These are phyloP conservation scores for Cryptococcus neoformans DNA, from an alignment of 1,284 basidiomycete genomes.

Conservation along the genomic window DNA sequence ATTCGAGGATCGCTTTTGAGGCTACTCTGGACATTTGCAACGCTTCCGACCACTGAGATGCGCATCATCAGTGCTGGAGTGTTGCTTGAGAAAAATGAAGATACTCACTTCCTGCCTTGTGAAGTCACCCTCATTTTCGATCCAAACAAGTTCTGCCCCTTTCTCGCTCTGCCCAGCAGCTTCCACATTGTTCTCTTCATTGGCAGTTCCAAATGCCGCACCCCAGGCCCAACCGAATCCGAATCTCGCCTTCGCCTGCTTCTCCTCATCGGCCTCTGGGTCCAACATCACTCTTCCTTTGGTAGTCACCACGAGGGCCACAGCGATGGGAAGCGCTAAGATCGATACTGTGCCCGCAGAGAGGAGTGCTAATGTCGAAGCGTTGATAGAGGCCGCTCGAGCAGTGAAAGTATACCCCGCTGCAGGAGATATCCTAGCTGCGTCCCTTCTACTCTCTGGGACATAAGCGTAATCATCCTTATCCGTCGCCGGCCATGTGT, in stretches of 20 bases:
- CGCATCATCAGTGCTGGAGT: conserved; percentile 2
- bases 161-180: conserved; percentile 42
- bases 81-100: background rate
- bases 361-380: conserved; percentile 84
- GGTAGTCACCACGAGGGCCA: conserved; percentile 45
- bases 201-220: conserved; percentile 39
- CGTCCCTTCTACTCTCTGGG: background rate
- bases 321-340: conserved; percentile 45
- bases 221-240: conserved; percentile 53
- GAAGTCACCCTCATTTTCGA: conserved; percentile 49
- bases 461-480: background rate
- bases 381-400: conserved; percentile 81
- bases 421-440: conserved; percentile 4
- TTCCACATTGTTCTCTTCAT: conserved; percentile 38
- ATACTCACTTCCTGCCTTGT: conserved; percentile 25
- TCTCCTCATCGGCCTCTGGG: conserved; percentile 62
- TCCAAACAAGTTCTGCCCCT: conserved; percentile 52
- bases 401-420: conserved; percentile 29
- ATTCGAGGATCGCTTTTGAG: conserved; percentile 21
- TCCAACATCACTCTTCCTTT: conserved; percentile 67
- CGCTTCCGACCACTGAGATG: conserved; percentile 13
- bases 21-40: conserved; percentile 19
- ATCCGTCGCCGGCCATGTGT: conserved; percentile 12
- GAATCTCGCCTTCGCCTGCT: conserved; percentile 59
- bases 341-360: conserved; percentile 61